A percentile compares a stretch with the other conserved stretches of the same genome.
These are phyloP conservation scores for Trichoderma sp. DNA, from an alignment of 2,329 filamentous ascomycete genomes.

Conservation along the genomic window DNA sequence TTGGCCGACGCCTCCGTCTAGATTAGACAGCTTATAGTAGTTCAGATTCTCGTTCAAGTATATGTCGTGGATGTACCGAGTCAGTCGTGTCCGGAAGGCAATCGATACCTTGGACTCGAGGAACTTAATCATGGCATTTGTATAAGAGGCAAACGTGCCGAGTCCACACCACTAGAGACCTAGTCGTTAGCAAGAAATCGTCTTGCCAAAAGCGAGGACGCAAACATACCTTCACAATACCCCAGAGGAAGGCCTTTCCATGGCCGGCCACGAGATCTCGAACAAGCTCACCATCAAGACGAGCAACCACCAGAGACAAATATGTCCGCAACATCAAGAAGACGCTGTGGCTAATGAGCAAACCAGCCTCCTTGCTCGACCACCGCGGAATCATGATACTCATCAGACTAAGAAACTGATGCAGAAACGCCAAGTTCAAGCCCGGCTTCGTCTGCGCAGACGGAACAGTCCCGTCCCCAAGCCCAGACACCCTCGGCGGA, in stretches of 20 bases:
- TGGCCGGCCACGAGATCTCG: constrained; percentile 94
- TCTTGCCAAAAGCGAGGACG: background rate
- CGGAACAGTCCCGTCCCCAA: constrained; percentile 75
- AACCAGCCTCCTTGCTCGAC: constrained; percentile 91
- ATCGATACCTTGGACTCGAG: constrained; percentile 98
- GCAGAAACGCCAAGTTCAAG: constrained; percentile 90
- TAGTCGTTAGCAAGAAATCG: background rate
- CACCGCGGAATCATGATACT: constrained; percentile 98
- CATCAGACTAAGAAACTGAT: constrained; percentile 93
- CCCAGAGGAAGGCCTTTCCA: constrained; percentile 83
- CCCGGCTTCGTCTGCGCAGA: constrained; percentile 90
- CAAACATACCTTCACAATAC: constrained; percentile 71
- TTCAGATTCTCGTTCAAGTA: constrained; percentile 94
- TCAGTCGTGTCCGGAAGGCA: constrained; percentile 91
- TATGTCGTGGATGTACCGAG: constrained; percentile 93
- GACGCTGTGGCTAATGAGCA: constrained; percentile 83
- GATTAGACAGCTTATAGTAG: constrained; percentile 91
- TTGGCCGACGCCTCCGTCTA: constrained; percentile 90
- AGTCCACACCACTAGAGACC: constrained; percentile 77
- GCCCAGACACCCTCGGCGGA: constrained; percentile 78
- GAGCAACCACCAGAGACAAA: constrained; percentile 86
- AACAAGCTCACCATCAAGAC: constrained; percentile 93
- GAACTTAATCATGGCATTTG: constrained; percentile 99
- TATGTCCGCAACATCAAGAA: constrained; percentile 94
- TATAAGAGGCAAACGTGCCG: constrained; percentile 91